Evolutionary conservation across 208 protist genomes (phyloP).

Genomic region (Leishmania amazonensis): DNA sequence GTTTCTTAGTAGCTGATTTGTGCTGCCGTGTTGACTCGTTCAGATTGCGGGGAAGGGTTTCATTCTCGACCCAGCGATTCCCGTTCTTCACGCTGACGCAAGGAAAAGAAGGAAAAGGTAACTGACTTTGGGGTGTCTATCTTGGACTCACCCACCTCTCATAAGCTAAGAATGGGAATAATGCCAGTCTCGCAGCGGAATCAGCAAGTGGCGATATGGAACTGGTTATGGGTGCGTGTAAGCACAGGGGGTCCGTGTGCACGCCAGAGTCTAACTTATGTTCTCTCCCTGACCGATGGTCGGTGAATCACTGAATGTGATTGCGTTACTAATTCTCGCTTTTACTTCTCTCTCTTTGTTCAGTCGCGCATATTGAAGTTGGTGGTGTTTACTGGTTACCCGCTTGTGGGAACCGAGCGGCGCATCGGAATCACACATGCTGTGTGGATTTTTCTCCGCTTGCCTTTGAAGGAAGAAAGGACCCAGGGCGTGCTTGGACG

Average conservation of each 20-base stretch:
- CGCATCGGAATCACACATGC: neutral
- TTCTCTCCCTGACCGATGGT: neutral
- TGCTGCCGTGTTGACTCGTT: neutral
- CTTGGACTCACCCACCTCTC: neutral
- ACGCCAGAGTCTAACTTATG: neutral
- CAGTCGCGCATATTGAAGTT: neutral
- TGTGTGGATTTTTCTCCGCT: neutral
- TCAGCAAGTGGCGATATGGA: neutral
- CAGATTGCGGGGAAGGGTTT: neutral
- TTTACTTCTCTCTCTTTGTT: neutral
- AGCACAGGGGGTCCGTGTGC: neutral
- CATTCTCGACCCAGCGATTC: neutral
- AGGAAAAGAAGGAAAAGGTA: neutral
- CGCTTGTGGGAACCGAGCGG: neutral
- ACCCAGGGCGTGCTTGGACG: neutral
- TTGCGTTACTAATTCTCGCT: neutral
- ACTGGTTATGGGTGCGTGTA: neutral
- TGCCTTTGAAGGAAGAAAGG: neutral
- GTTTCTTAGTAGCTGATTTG: constrained; percentile 17
- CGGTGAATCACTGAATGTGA: neutral
- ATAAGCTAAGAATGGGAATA: neutral
- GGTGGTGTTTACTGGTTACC: neutral
- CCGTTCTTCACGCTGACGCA: neutral
- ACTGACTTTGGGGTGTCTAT: neutral
- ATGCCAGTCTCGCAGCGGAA: neutral